Evolutionary conservation across 768 basidiomycete species (phyloP), one percentile per base, ranked within the genome.

Genomic region (Leccinum aurantiacum): DNA sequence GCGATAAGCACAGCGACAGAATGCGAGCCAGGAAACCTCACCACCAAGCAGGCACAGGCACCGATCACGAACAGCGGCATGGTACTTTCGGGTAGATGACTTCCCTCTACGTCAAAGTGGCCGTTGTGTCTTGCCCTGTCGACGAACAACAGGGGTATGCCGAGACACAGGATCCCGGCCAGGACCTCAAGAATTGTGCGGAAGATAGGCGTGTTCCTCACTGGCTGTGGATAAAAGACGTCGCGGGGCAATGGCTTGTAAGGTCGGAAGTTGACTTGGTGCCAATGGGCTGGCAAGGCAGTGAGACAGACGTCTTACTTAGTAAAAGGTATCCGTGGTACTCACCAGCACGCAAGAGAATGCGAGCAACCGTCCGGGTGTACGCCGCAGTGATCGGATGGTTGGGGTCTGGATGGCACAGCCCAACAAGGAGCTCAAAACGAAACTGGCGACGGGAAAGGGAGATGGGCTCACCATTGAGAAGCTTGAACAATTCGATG

Each of bases 111-210:
- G 68, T 90, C 89, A 33, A 80, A 67, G 19, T 82, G 71, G 49
- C 80, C 80, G 60, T 77, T 72, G 47, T 78, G 75, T 10, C 66
- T 69, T 38, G 79, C 67, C 54, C 85, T 82, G 54, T 83, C 81
- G 63, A 84, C 72, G 76, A 91, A 90, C 59, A 93, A 72, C 72
- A 87, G 91, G 1, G 91, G 91, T 53, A 93, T 86, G 3, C 91
- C 91, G 10, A 93, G 80, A 67, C 89, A 90, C 24, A 93, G 62
- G 62, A 82, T 76, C 0, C 86, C 83, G 58, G 88, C 71, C 47
- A 90, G 31, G 66, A 90, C 70, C 69, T 90, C 87, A 53, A 83
- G 57, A 33, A 85, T 60, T 4, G 77, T 78, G 44, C 87, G 83
- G 29, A 76, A 58, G 67, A 89, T 76, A 0, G 78, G 73, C 0